These are phyloP conservation scores for Saccharomyces paradoxus DNA, from an alignment of 805 yeast species.

Conservation along the genomic window DNA sequence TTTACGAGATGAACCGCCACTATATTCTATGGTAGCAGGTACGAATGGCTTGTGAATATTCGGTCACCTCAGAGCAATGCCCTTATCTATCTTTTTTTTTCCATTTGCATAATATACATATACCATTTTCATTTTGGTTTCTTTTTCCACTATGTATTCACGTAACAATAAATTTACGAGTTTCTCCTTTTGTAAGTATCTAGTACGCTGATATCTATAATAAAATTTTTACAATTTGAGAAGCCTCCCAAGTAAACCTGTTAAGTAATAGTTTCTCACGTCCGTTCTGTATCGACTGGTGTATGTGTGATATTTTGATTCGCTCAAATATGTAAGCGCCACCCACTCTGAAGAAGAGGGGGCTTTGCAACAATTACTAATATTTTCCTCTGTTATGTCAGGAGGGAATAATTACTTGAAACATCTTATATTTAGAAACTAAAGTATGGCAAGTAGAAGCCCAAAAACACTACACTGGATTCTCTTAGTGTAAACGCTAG, in stretches of 20 bases:
- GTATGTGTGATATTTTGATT: neutral
- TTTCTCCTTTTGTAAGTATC: neutral
- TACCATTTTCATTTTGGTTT: neutral
- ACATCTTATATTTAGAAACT: no score
- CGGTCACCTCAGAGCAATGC: neutral
- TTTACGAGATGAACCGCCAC: conserved; percentile 3
- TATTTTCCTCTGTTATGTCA: no score
- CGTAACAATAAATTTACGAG: neutral
- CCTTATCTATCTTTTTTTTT: neutral
- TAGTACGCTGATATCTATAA: neutral
- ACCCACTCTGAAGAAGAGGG: neutral
- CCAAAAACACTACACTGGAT: no score
- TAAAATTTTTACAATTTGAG: neutral
- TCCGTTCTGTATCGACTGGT: neutral
- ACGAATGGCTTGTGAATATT: neutral
- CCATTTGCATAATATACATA: neutral
- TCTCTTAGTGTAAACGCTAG: no score
- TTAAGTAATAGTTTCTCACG: neutral
- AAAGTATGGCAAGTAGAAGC: no score
- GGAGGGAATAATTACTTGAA: no score
- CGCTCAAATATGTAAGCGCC: neutral
- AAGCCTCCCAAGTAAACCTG: neutral
- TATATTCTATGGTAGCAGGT: neutral
- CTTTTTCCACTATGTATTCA: neutral
- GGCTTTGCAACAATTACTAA: no score